A percentile compares a stretch with the other conserved stretches of the same genome.
phyloP scores from a whole-genome alignment of 805 yeast species.

The Yamadazyma tumulicola region DNA sequence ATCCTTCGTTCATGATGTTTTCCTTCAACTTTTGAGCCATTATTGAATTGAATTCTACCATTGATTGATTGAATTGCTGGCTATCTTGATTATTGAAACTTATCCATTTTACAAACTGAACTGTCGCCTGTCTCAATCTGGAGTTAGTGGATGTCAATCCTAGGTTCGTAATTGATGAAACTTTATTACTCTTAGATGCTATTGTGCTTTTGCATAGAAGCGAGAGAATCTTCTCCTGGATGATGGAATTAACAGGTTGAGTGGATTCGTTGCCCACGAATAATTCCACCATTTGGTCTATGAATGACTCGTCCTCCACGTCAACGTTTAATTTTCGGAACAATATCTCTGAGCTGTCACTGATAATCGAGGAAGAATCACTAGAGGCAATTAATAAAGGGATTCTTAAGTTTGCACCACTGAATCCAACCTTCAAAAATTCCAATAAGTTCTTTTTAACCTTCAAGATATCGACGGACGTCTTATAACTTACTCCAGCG shows the following conservation, averaged over 20 bases:
- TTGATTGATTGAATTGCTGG: constrained; percentile 7
- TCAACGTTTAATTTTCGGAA: constrained; percentile 51
- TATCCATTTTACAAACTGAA: constrained; percentile 65
- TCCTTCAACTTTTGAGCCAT: constrained; percentile 54
- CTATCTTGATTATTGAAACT: constrained; percentile 19
- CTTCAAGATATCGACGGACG: constrained; percentile 38
- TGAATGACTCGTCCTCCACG: constrained; percentile 44
- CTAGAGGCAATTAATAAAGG: constrained; percentile 62
- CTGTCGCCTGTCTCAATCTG: constrained; percentile 53
- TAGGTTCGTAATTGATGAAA: constrained; percentile 49
- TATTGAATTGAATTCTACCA: constrained; percentile 31
- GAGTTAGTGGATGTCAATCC: constrained; percentile 58
- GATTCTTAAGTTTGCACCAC: constrained; percentile 34
- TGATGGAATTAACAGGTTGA: constrained; percentile 50
- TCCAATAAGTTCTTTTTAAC: constrained; percentile 27
- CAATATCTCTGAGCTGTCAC: constrained; percentile 50
- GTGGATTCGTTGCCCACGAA: constrained; percentile 48
- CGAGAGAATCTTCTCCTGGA: constrained; percentile 56
- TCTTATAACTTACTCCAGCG: constrained; percentile 61
- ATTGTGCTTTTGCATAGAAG: constrained; percentile 49
- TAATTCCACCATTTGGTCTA: constrained; percentile 43
- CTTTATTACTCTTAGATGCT: constrained; percentile 42
- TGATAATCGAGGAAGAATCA: constrained; percentile 54
- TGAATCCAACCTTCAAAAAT: constrained; percentile 41
- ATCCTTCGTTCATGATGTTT: constrained; percentile 53